These are phyloP conservation scores for Penicillium steckii DNA, from an alignment of 495 filamentous ascomycete genomes.

Conservation along the genomic window DNA sequence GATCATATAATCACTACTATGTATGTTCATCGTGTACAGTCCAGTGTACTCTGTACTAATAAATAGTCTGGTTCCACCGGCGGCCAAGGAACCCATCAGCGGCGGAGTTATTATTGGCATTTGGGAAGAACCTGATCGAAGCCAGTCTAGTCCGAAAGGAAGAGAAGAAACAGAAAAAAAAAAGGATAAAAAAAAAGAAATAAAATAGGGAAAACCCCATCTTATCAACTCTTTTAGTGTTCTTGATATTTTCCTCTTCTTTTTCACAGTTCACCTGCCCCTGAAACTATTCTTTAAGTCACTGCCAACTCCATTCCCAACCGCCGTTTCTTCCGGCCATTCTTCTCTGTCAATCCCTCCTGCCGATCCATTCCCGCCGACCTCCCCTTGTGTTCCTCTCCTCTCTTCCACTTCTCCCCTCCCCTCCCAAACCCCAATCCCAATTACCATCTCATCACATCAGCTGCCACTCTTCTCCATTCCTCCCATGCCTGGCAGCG, in stretches of 20 bases:
- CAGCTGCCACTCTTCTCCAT: slow-evolving; percentile 5
- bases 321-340: slow-evolving; percentile 6
- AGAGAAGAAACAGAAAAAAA: not conserved
- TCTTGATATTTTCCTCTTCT: not conserved
- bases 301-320: slow-evolving; percentile 20
- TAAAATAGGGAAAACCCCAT: too few relatives aligned
- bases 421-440: slow-evolving; percentile 15
- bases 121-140: slow-evolving; percentile 21
- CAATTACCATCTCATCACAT: too few relatives aligned
- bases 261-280: not conserved
- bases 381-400: slow-evolving; percentile 11
- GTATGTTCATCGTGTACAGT: too few relatives aligned
- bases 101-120: slow-evolving; percentile 26
- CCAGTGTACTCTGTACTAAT: too few relatives aligned
- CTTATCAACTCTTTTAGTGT: too few relatives aligned
- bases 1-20: too few relatives aligned
- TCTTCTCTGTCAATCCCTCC: slow-evolving; percentile 34
- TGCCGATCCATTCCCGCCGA: slow-evolving; percentile 45
- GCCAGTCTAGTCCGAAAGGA: not conserved
- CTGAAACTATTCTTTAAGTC: too few relatives aligned
- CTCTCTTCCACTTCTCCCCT: not conserved
- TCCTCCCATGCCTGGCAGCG: slow-evolving; percentile 19
- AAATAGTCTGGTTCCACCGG: slow-evolving; percentile 6
- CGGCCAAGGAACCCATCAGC: slow-evolving; percentile 18
- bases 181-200: too few relatives aligned